Percentiles rank a stretch among this genome's conserved stretches.
These are phyloP conservation scores for Sonneratia caseolaris DNA, from an alignment of 345 rosid species.

Conservation along the genomic window DNA sequence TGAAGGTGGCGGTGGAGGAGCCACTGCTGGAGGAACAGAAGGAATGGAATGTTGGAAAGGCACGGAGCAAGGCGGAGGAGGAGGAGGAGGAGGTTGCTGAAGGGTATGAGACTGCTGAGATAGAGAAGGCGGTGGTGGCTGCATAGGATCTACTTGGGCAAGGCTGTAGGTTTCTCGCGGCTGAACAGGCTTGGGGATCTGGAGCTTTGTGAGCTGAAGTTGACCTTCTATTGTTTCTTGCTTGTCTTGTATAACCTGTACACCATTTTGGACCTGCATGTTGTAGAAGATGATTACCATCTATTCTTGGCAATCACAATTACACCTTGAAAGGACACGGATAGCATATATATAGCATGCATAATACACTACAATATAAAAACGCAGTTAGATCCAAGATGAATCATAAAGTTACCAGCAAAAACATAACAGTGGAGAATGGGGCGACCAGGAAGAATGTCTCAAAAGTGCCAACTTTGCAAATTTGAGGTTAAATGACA, in stretches of 20 bases:
- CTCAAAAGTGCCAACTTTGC: neutral
- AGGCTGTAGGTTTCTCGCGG: conserved; percentile 35
- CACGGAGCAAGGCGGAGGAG: conserved; percentile 15
- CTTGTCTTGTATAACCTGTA: conserved; percentile 61
- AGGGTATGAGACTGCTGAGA: conserved; percentile 31
- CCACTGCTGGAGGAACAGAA: conserved; percentile 27
- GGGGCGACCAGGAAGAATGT: neutral
- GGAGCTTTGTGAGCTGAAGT: conserved; percentile 52
- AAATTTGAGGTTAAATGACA: neutral
- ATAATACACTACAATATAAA: neutral
- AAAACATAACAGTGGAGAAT: neutral
- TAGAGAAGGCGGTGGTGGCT: conserved; percentile 40
- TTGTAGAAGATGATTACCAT: neutral
- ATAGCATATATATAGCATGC: too few relatives aligned
- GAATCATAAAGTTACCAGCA: neutral
- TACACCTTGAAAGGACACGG: neutral
- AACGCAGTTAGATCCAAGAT: neutral
- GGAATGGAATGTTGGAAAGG: conserved; percentile 25
- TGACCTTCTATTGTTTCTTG: conserved; percentile 64
- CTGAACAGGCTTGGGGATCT: conserved; percentile 40
- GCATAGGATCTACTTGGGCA: conserved; percentile 27
- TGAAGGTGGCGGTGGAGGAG: conserved; percentile 27
- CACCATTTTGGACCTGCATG: conserved; percentile 68
- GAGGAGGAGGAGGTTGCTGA: conserved; percentile 28
- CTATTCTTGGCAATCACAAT: neutral